Base-by-base conservation (phyloP, 805 yeast genomes). In the Pichia pseudocactophila region DNA sequence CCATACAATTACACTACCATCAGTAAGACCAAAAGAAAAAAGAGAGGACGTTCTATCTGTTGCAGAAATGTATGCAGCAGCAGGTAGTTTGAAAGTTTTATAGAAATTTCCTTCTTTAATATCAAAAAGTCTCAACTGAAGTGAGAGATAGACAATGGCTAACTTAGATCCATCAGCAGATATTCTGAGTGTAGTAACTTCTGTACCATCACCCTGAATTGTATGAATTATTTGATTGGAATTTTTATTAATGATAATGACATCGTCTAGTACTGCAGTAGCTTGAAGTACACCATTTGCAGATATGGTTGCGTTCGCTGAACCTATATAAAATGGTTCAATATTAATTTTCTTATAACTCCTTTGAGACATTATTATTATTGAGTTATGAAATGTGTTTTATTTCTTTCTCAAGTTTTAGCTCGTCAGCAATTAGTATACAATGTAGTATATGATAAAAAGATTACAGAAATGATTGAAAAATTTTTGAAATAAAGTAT, bases 11-110 rank as follows among this genome's bases (percentile, higher is more conserved):
- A 89, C 82, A 34, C 79, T 74, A 37, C 98, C 97, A 61, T 92
- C 98, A 1, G 97, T 83, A 37, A 95, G 88, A 32, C 99, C 99
- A 56, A 92, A 80, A 16, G 96, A 95, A 55, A 89, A 76, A 30
- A 92, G 67, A 3, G 95, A 78, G 2, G 95, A 81, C 0, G 97
- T 86, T 3, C 74, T 58, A 61, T 92, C 98, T 18, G 75, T 76
- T 10, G 82, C 69, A 36, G 87, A 72, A 10, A 87, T 80, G 59
- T 84, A 85, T 2, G 85, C 82, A 1, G 97, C 96, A 1, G 96
- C 81, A 2, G 86, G 66, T 36, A 83, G 58, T 57, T 75, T 81
- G 64, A 73, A 71, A 13, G 69, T 65, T 54, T 76, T 78, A 44
- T 67, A 57, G 42, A 78, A 56, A 33, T 63, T 56, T 10, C 61